phyloP scores from a whole-genome alignment of 208 protist species.

The Crithidia mellificae region DNA sequence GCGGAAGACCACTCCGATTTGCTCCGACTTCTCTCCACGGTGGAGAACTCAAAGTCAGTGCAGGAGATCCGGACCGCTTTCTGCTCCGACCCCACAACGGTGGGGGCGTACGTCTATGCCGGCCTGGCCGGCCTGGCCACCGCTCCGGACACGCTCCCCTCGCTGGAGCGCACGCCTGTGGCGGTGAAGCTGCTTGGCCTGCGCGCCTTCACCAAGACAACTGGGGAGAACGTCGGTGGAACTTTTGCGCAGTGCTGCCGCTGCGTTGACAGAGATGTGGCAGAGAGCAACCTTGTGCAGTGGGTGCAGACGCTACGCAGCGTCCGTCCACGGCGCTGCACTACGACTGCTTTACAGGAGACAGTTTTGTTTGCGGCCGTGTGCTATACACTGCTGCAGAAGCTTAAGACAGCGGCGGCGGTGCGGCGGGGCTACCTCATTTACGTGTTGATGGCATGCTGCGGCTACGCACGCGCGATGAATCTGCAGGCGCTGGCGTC shows the following conservation, averaged over 20 bases:
- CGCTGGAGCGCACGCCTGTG: neutral
- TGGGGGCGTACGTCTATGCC: slow-evolving; percentile 11
- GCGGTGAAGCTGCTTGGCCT: slow-evolving; percentile 12
- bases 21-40: neutral
- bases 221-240: neutral
- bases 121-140: slow-evolving; percentile 9
- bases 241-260: slow-evolving; percentile 23
- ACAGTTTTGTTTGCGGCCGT: slow-evolving; percentile 4
- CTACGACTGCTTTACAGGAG: neutral
- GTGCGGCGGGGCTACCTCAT: slow-evolving; percentile 23
- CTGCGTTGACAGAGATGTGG: slow-evolving; percentile 22
- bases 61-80: neutral
- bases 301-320: slow-evolving; percentile 10
- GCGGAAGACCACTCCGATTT: neutral
- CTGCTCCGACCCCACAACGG: neutral
- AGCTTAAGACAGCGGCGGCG: neutral
- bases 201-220: neutral
- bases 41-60: neutral
- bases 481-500: neutral
- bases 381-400: slow-evolving; percentile 10
- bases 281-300: slow-evolving; percentile 20
- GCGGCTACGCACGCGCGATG: neutral
- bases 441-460: slow-evolving; percentile 11
- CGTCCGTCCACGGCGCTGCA: neutral
- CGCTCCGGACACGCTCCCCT: neutral